Conservation (phyloP, 2,329 filamentous ascomycete species). For the Neopestalotiopsis clavispora region DNA sequence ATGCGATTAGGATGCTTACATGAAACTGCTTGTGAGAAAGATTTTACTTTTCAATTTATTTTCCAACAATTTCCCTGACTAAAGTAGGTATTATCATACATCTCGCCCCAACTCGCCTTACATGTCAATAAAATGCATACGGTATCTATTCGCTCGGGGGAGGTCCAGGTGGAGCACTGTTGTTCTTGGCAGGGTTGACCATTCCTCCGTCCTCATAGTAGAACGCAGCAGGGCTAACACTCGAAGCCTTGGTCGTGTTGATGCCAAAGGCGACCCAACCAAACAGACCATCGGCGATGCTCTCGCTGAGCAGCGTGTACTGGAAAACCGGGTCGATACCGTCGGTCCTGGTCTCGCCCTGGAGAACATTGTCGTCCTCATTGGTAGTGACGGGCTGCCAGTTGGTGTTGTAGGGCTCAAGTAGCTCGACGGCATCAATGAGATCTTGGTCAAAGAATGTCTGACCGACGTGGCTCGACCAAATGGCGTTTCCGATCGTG, state of each 20-base stretch:
- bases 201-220: conserved; percentile 8
- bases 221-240: background rate
- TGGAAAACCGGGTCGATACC: conserved; percentile 6
- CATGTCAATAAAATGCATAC: background rate
- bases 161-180: background rate
- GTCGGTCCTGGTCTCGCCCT: background rate
- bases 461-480: conserved; percentile 66
- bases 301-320: background rate
- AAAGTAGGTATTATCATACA: too few species aligned
- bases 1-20: too few species aligned
- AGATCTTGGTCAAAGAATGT: conserved; percentile 68
- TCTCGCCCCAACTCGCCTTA: too few species aligned
- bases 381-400: background rate
- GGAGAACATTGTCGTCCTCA: conserved; percentile 2
- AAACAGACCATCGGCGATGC: conserved; percentile 6
- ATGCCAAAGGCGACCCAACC: conserved; percentile 9
- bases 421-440: conserved; percentile 34
- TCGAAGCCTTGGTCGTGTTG: background rate
- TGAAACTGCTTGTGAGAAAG: too few species aligned
- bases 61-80: too few species aligned
- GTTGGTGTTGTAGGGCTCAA: conserved; percentile 1
- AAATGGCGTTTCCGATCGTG: conserved; percentile 51
- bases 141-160: background rate
- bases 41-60: too few species aligned
- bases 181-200: background rate